Evolutionary conservation across 371 early-diverging fungal species (phyloP).

Genomic region (Umbelopsis sp.): DNA sequence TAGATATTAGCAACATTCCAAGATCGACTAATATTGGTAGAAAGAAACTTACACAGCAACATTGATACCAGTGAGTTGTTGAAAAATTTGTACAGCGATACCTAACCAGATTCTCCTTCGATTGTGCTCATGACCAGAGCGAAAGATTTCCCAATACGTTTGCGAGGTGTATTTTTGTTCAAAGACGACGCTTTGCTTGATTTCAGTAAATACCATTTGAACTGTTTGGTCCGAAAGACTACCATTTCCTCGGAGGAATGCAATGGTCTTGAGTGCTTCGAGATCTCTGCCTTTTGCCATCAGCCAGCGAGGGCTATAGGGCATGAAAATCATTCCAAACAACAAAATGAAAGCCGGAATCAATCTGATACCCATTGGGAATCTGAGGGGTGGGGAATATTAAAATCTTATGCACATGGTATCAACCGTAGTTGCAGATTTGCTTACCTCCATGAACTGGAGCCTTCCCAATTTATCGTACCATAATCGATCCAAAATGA

Average conservation of each 20-base stretch:
- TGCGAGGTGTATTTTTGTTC: constrained; percentile 72
- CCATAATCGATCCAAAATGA: constrained; percentile 48
- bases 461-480: constrained; percentile 28
- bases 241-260: constrained; percentile 52
- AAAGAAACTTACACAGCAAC: constrained; percentile 61
- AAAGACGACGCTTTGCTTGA: constrained; percentile 70
- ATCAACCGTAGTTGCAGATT: background rate
- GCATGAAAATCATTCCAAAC: constrained; percentile 55
- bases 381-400: constrained; percentile 20
- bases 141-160: constrained; percentile 69
- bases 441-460: constrained; percentile 58
- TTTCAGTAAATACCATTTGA: constrained; percentile 68
- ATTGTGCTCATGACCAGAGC: constrained; percentile 58
- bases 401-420: too few species aligned
- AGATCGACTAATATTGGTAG: too few species aligned
- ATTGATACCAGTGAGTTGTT: constrained; percentile 80
- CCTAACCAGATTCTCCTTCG: constrained; percentile 70
- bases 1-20: background rate
- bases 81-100: constrained; percentile 71
- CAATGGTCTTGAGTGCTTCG: constrained; percentile 58
- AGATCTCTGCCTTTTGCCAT: constrained; percentile 52
- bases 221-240: constrained; percentile 38
- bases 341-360: constrained; percentile 45
- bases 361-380: constrained; percentile 46
- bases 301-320: constrained; percentile 71